A percentile compares a stretch with the other conserved stretches of the same genome.
Conservation (phyloP, 768 basidiomycete genomes). For the Tricholoma bakamatsutake region DNA sequence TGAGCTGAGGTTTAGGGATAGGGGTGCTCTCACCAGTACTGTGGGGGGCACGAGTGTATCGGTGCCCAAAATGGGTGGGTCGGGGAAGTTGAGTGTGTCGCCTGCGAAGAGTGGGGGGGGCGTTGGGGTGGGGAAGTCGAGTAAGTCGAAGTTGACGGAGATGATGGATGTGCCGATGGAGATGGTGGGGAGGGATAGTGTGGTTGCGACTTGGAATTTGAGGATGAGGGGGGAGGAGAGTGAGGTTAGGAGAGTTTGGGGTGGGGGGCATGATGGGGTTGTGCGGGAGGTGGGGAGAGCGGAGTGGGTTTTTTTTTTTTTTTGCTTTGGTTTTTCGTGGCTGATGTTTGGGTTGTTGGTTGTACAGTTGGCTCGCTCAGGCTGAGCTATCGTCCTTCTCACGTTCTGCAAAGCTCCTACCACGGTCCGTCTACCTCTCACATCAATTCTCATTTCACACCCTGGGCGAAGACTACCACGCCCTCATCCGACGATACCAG, state of each 20-base stretch:
- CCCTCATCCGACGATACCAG: constrained; percentile 60
- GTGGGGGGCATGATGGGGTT: not conserved
- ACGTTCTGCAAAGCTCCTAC: constrained; percentile 50
- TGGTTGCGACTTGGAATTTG: not conserved
- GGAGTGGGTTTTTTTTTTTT: constrained; percentile 26
- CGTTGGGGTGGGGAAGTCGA: no score
- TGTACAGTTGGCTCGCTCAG: constrained; percentile 58
- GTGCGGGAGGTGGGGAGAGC: constrained; percentile 13
- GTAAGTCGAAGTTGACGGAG: not conserved
- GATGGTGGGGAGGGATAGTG: not conserved
- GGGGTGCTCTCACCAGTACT: not conserved
- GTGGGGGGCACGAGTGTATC: no score
- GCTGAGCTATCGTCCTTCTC: constrained; percentile 81
- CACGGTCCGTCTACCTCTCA: constrained; percentile 59
- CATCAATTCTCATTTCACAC: constrained; percentile 74
- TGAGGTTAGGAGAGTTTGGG: constrained; percentile 37
- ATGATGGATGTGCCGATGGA: not conserved
- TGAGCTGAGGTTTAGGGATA: constrained; percentile 25
- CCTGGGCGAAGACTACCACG: constrained; percentile 73
- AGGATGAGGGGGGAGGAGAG: constrained; percentile 37
- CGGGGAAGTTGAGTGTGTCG: no score
- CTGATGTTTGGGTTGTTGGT: not conserved
- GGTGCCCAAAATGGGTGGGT: no score
- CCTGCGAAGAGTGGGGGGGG: no score
- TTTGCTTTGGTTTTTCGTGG: not conserved